These are phyloP conservation scores for Prunus padus DNA, from an alignment of 306 rosid species.

Conservation along the genomic window DNA sequence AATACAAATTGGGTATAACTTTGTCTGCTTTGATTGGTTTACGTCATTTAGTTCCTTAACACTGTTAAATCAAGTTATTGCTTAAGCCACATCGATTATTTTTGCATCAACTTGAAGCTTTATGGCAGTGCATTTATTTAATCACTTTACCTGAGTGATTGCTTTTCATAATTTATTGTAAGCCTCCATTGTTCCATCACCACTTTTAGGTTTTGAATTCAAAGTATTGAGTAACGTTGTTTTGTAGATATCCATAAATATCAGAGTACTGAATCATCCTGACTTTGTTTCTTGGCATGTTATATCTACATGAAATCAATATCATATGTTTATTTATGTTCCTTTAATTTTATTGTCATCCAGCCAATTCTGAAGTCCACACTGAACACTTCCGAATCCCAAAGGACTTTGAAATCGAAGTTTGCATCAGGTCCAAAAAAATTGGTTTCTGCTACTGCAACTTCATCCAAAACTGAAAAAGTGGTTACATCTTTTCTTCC, in stretches of 20 bases:
- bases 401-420: conserved; percentile 45
- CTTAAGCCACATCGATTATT: background rate
- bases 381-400: conserved; percentile 35
- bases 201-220: background rate
- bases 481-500: conserved; percentile 34
- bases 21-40: background rate
- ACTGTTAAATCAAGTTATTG: background rate
- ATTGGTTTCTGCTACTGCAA: conserved; percentile 34
- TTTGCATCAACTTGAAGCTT: background rate
- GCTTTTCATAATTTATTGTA: background rate
- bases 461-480: conserved; percentile 46
- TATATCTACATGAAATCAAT: background rate
- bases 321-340: background rate
- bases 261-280: background rate
- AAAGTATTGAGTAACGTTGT: background rate
- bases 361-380: conserved; percentile 62
- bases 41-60: background rate
- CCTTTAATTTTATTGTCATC: conserved; percentile 21
- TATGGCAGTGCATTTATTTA: background rate
- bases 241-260: background rate
- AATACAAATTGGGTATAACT: too few relatives aligned
- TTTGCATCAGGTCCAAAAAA: conserved; percentile 31
- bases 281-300: background rate
- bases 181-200: background rate
- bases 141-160: background rate